These are phyloP conservation scores for Dendrobium nobile DNA, from an alignment of 106 monocot species.

Conservation along the genomic window DNA sequence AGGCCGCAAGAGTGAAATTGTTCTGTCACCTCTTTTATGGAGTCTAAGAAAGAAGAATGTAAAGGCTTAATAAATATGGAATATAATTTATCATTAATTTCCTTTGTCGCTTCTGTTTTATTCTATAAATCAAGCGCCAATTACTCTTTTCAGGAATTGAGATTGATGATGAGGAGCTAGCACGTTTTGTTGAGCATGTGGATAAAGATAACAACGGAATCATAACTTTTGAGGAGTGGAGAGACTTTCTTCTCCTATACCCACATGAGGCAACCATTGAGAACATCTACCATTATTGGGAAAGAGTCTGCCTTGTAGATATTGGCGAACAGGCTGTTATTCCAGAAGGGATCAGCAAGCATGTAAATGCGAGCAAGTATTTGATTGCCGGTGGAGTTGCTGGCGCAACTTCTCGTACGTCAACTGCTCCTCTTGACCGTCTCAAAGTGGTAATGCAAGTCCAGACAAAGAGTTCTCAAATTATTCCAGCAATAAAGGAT, in stretches of 20 bases:
- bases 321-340: conserved; percentile 92
- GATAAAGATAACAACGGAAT: conserved; percentile 97
- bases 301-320: conserved; percentile 87
- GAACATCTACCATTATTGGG: conserved; percentile 84
- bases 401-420: conserved; percentile 82
- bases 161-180: conserved; percentile 91
- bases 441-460: conserved; percentile 91
- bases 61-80: background rate
- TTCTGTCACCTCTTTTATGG: no score
- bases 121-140: no score
- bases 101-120: background rate
- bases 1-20: background rate
- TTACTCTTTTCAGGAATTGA: conserved; percentile 74
- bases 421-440: conserved; percentile 87
- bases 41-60: background rate
- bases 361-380: conserved; percentile 74
- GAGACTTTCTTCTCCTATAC: conserved; percentile 88
- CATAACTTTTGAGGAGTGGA: conserved; percentile 98
- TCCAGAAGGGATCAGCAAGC: conserved; percentile 84
- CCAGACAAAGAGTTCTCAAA: conserved; percentile 37
- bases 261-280: conserved; percentile 92
- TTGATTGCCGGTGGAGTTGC: conserved; percentile 92
- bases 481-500: conserved; percentile 62
- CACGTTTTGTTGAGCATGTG: conserved; percentile 87
- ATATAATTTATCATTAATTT: background rate